Conservation (phyloP, 2,329 filamentous ascomycete species). For the Fusarium brevicatenulatum region DNA sequence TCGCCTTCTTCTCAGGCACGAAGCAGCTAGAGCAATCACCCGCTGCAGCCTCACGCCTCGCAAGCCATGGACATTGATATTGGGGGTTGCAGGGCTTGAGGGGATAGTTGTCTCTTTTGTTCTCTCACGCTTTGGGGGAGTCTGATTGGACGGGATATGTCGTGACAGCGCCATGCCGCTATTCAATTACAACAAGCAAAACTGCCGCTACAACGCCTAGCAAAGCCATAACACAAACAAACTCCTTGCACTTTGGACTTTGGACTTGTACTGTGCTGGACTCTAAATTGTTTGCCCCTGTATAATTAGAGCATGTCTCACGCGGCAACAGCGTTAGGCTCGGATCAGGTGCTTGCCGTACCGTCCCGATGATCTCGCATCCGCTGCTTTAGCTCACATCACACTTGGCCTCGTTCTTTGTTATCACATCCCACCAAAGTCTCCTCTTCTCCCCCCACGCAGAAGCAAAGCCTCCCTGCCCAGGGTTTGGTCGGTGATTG, state of each 20-base stretch:
- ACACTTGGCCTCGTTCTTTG: background rate
- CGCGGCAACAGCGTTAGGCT: conserved; percentile 28
- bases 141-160: conserved; percentile 14
- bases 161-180: conserved; percentile 24
- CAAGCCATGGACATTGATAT: background rate
- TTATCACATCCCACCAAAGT: conserved; percentile 6
- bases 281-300: background rate
- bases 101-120: conserved; percentile 27
- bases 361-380: conserved; percentile 37
- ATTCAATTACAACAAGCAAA: conserved; percentile 15
- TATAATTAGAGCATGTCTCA: conserved; percentile 10
- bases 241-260: background rate
- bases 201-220: conserved; percentile 3
- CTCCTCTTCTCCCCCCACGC: conserved; percentile 24
- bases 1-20: conserved; percentile 14
- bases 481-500: background rate
- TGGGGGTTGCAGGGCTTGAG: background rate
- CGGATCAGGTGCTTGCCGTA: conserved; percentile 35
- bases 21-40: conserved; percentile 17
- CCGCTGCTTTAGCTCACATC: conserved; percentile 16
- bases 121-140: conserved; percentile 11
- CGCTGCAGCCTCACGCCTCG: conserved; percentile 23
- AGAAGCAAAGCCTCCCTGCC: background rate
- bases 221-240: background rate
- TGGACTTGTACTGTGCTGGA: background rate